Evolutionary conservation across 1,139 yeast species (phyloP), one percentile per base, ranked within the genome.

Genomic region (Yamadazyma aaseri): DNA sequence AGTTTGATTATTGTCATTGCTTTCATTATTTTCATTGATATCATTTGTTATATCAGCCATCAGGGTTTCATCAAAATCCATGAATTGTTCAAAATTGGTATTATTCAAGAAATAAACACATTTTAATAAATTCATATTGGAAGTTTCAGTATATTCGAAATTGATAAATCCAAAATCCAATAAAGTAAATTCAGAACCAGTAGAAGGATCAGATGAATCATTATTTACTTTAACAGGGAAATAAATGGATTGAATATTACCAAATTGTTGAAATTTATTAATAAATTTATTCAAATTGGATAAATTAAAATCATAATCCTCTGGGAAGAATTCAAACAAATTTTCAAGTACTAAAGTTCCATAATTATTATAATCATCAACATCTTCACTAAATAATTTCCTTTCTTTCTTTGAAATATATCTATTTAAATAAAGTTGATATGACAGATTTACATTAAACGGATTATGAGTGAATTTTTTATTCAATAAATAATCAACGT

Each of bases 341-440:
- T 73, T 73, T 43, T 73, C 77, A 20, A 75, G 47, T 29, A 71
- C 61, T 3, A 76, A 51, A 31, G 70, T 65, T 32, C 62, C 60
- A 30, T 55, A 53, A 35, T 56, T 60, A 43, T 64, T 69, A 28
- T 38, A 32, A 17, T 42, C 41, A 13, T 38, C 47, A 17, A 22
- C 16, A 8, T 40, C 42, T 8, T 46, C 46, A 26, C 36, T 29
- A 16, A 44, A 42, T 31, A 46, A 35, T 32, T 44, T 50, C 26
- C 62, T 42, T 43, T 58, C 61, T 33, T 50, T 51, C 39, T 42
- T 60, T 40, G 54, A 63, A 31, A 59, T 50, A 38, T 59, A 60
- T 37, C 46, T 49, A 34, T 60, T 59, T 20, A 60, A 39, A 36
- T 61, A 59, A 22, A 62, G 39, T 12, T 55, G 61, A 18, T 45